Percentiles rank a stretch among this genome's conserved stretches.
Evolutionary conservation across 352 stramenopile genomes (phyloP).

Genomic region (Hyaloperonospora arabidopsidis): DNA sequence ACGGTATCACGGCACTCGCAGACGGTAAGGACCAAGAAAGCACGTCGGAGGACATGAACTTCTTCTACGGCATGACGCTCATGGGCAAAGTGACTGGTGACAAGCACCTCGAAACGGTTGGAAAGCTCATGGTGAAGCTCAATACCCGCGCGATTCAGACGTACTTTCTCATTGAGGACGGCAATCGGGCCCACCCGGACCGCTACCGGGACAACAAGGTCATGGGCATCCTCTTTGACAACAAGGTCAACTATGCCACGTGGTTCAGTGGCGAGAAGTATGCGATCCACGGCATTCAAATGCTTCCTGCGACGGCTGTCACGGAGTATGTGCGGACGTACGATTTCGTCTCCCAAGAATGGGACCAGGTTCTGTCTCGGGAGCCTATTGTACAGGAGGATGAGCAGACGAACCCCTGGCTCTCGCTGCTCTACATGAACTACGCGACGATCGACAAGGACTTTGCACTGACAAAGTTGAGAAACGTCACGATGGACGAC

Average conservation of each 20-base stretch:
- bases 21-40: conserved; percentile 47
- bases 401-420: conserved; percentile 50
- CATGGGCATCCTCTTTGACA: conserved; percentile 68
- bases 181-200: conserved; percentile 35
- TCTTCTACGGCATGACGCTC: conserved; percentile 35
- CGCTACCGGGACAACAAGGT: conserved; percentile 48
- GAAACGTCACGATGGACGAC: conserved; percentile 58
- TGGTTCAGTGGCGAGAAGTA: conserved; percentile 69
- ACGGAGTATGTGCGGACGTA: conserved; percentile 44
- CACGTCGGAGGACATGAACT: conserved; percentile 46
- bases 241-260: conserved; percentile 66
- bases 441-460: conserved; percentile 60
- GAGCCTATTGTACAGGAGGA: conserved; percentile 32
- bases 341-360: conserved; percentile 50
- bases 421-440: conserved; percentile 73
- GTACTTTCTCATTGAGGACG: conserved; percentile 43
- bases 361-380: conserved; percentile 38
- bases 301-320: conserved; percentile 59
- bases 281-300: conserved; percentile 74
- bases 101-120: conserved; percentile 27
- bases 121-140: conserved; percentile 43
- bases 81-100: conserved; percentile 32
- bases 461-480: conserved; percentile 43
- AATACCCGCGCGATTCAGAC: conserved; percentile 39
- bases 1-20: conserved; percentile 33